phyloP scores from a whole-genome alignment of 805 yeast species.

The Teunomyces tritomae region DNA sequence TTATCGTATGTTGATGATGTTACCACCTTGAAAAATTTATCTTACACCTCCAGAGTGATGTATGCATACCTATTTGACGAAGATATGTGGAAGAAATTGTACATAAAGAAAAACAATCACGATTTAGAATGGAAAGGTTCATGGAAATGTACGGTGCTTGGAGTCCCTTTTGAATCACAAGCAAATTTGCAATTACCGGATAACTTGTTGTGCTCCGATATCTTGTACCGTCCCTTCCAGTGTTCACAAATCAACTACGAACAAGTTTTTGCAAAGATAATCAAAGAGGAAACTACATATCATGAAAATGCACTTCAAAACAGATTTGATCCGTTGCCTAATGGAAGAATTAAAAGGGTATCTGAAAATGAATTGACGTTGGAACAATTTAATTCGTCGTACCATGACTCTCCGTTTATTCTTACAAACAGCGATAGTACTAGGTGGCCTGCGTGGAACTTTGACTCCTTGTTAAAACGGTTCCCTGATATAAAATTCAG shows the following conservation, averaged over 20 bases:
- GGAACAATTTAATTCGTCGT: slow-evolving; percentile 44
- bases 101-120: slow-evolving; percentile 23
- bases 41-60: slow-evolving; percentile 61
- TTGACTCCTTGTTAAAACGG: slow-evolving; percentile 44
- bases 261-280: slow-evolving; percentile 45
- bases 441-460: slow-evolving; percentile 69
- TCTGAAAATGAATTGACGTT: slow-evolving; percentile 42
- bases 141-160: slow-evolving; percentile 67
- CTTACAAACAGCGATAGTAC: slow-evolving; percentile 28
- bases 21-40: slow-evolving; percentile 47
- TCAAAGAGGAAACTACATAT: slow-evolving; percentile 43
- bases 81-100: slow-evolving; percentile 74
- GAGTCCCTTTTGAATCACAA: slow-evolving; percentile 24
- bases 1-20: slow-evolving; percentile 48
- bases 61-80: slow-evolving; percentile 76
- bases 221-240: slow-evolving; percentile 79
- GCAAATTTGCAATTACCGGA: slow-evolving; percentile 50
- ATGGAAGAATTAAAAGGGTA: slow-evolving; percentile 53
- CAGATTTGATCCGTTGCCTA: slow-evolving; percentile 18
- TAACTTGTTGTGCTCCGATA: slow-evolving; percentile 65
- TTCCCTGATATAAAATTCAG: slow-evolving; percentile 66
- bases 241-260: slow-evolving; percentile 68
- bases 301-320: slow-evolving; percentile 19
- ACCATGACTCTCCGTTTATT: slow-evolving; percentile 65
- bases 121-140: slow-evolving; percentile 64